These are phyloP conservation scores for Saururus chinensis DNA, from an alignment of 164 flowering plant genomes.

Conservation along the genomic window DNA sequence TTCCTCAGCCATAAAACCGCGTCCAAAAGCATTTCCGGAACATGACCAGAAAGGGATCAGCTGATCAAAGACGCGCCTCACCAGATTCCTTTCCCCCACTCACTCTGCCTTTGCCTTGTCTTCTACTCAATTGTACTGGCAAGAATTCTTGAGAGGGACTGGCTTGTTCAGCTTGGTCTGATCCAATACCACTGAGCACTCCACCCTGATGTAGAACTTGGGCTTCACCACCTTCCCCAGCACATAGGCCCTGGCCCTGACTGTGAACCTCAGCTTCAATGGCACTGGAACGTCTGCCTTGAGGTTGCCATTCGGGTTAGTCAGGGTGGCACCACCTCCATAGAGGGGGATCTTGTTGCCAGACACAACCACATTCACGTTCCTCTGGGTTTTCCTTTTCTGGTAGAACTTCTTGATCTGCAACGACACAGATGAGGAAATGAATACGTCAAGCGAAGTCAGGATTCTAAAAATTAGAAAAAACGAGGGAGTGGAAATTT, in stretches of 20 bases:
- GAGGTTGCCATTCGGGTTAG: constrained; percentile 54
- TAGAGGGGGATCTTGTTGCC: constrained; percentile 73
- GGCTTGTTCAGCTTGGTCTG: constrained; percentile 37
- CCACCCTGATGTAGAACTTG: constrained; percentile 50
- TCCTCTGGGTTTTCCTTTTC: constrained; percentile 61
- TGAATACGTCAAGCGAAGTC: neutral
- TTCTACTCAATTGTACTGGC: constrained; percentile 27
- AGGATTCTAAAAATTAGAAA: neutral
- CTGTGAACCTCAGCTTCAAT: constrained; percentile 38
- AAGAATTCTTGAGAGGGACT: constrained; percentile 43
- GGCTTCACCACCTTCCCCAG: constrained; percentile 79
- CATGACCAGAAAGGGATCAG: neutral
- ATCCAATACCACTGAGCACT: constrained; percentile 39
- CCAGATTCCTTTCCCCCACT: neutral
- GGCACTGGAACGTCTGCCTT: constrained; percentile 35
- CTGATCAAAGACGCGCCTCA: neutral
- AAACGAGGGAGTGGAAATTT: neutral
- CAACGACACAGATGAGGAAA: constrained; percentile 2
- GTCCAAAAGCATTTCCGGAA: neutral
- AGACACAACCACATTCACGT: constrained; percentile 28
- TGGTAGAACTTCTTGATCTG: constrained; percentile 81
- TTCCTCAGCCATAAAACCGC: neutral
- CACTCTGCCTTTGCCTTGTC: neutral
- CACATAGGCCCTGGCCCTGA: constrained; percentile 69
- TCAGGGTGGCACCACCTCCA: constrained; percentile 64